Base-by-base conservation (phyloP, 768 basidiomycete species). In the Cytidiella melzeri region DNA sequence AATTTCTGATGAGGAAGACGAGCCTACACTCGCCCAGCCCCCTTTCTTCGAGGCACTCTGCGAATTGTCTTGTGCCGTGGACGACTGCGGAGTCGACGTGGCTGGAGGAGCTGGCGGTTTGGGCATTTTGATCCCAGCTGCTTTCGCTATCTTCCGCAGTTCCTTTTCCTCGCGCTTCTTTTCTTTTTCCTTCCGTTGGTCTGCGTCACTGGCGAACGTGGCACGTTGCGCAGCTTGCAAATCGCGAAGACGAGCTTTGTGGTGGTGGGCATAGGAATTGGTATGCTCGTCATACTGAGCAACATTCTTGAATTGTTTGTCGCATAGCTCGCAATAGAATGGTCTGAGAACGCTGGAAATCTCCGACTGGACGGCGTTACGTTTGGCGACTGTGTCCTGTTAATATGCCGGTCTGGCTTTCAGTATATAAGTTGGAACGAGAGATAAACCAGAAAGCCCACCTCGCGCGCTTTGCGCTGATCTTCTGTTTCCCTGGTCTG, bases 281-380 rank as follows among this genome's bases (percentile, higher is more conserved):
- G 86, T 87, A 65, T 92, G 90, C 59, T 92, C 90, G 55, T 92
- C 90, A 57, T 87, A 92, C 59, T 90, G 89, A 0, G 87, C 81
- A 18, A 92, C 86, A 43, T 76, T 92, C 63, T 83, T 77, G 69
- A 91, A 92, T 63, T 92, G 90, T 63, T 91, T 91, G 53, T 90
- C 87, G 69, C 90, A 92, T 18, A 90, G 74, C 21, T 73, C 67
- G 63, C 90, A 92, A 61, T 90, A 91, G 66, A 92, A 92, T 7
- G 86, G 74, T 26, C 75, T 74, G 41, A 92, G 73, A 4, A 81
- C 81, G 42, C 73, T 73, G 1, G 76, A 77, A 25, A 92, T 79
- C 62, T 92, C 86, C 23, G 72, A 74, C 57, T 80, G 74, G 36
- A 90, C 68, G 9, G 84, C 85, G 9, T 73, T 76, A 53, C 76